Base-by-base conservation (phyloP, 2,329 filamentous ascomycete genomes). In the Furcasterigmium sp. region DNA sequence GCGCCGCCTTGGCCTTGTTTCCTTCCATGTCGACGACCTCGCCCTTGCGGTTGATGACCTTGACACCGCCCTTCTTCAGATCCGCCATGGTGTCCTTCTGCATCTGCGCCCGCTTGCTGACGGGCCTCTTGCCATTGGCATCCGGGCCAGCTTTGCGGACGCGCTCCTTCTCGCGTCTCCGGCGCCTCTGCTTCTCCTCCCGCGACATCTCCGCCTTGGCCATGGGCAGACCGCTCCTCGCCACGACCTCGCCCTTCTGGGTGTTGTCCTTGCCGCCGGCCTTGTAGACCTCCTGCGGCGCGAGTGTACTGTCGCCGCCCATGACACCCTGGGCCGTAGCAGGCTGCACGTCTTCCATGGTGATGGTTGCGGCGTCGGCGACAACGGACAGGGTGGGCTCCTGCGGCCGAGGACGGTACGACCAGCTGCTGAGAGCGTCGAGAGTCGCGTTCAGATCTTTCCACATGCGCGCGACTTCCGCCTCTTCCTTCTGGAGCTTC, bases 331-430 rank as follows among this genome's bases (percentile, higher is more conserved):
- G 82, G 35, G 87, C 86, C 1, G 85, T 88, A 14, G 85, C 84
- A 8, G 93, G 91, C 55, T 95, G 85, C 2, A 90, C 91, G 59
- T 98, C 93, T 69, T 98, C 93, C 86, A 97, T 95, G 52, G 80
- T 77, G 51, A 97, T 84, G 4, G 87, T 89, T n/a, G 91, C 88
- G 4, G 93, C 87, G 64, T 97, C 91, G 20, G 88, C 78, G 26
- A 96, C 85, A 43, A 96, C 86, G 35, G 87, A 91, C 49, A 98
- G 79, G 37, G 80, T 80, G n/a, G 88, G 81, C 41, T 85, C 85
- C 2, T 84, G 77, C 10, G 87, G 84, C 69, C 91, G 94, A 42
- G 93, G 93, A 64, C 88, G 91, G 77, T 95, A 96, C 68, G 96
- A 87, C 84, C 89, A 95, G 61, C 87, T 95, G 64, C 84, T 91